Percentiles rank a stretch among this genome's conserved stretches.
phyloP scores from a whole-genome alignment of 495 filamentous ascomycete genomes.

The Echria macrotheca region DNA sequence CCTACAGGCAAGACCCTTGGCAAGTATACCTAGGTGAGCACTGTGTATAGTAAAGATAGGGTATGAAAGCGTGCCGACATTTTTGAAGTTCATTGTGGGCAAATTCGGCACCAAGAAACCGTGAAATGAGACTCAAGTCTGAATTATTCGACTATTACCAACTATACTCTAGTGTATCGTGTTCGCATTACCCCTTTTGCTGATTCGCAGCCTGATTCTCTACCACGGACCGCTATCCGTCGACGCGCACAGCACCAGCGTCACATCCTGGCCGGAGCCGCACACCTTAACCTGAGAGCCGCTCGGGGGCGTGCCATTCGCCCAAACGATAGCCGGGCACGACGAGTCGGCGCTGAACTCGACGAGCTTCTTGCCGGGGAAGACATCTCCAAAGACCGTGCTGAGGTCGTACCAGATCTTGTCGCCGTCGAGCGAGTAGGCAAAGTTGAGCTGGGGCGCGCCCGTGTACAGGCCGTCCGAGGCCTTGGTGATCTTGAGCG shows the following conservation, averaged over 20 bases:
- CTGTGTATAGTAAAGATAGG: no score
- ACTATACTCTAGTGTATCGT: no score
- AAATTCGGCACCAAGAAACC: no score
- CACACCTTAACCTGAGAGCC: slow-evolving; percentile 51
- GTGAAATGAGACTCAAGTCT: no score
- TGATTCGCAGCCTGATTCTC: no score
- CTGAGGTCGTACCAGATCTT: slow-evolving; percentile 53
- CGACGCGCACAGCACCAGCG: slow-evolving; percentile 24
- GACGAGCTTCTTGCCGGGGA: slow-evolving; percentile 40
- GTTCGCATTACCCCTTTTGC: no score
- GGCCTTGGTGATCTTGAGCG: slow-evolving; percentile 49
- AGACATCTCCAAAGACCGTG: slow-evolving; percentile 52
- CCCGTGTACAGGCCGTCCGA: slow-evolving; percentile 50
- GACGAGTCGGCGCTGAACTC: slow-evolving; percentile 33
- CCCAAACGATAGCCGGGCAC: slow-evolving; percentile 48
- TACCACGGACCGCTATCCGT: background rate
- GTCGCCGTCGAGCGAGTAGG: slow-evolving; percentile 47
- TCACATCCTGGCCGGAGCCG: slow-evolving; percentile 26
- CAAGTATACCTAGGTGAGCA: no score
- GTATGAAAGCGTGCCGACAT: no score
- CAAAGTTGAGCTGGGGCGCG: slow-evolving; percentile 48
- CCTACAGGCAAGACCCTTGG: no score
- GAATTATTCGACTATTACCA: no score
- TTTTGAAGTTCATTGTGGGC: no score
- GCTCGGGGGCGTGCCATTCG: slow-evolving; percentile 40